phyloP scores from a whole-genome alignment of 1,284 basidiomycete genomes.

The Ganoderma multipileum region DNA sequence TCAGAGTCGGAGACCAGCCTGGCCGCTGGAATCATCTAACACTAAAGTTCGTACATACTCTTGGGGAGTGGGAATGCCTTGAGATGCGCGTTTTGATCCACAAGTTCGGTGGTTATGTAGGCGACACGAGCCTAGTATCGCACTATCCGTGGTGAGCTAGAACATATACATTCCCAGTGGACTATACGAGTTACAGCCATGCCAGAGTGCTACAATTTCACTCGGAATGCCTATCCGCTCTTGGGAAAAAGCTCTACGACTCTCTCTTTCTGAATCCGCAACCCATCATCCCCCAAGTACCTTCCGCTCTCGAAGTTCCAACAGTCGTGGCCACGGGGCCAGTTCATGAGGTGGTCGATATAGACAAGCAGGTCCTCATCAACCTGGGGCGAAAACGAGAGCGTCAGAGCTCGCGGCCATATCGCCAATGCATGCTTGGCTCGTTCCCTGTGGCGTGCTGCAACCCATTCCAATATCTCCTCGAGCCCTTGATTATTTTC shows the following conservation, averaged over 20 bases:
- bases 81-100: too few species aligned
- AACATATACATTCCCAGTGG: too few species aligned
- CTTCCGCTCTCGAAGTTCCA: conserved; percentile 39
- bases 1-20: too few species aligned
- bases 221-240: background rate
- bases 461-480: conserved; percentile 5
- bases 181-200: too few species aligned
- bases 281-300: conserved; percentile 38
- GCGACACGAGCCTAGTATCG: too few species aligned
- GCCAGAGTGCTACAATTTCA: too few species aligned
- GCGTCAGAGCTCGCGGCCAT: conserved; percentile 18
- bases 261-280: conserved; percentile 27
- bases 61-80: too few species aligned
- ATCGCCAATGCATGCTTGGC: conserved; percentile 13
- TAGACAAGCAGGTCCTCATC: conserved; percentile 11
- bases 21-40: too few species aligned
- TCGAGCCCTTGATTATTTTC: conserved; percentile 14
- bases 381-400: conserved; percentile 6
- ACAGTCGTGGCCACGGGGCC: conserved; percentile 19
- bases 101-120: too few species aligned
- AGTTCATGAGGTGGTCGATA: conserved; percentile 13
- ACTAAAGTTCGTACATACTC: too few species aligned
- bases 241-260: conserved; percentile 21
- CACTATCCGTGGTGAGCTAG: too few species aligned
- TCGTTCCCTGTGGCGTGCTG: conserved; percentile 12